phyloP scores from a whole-genome alignment of 192 early-diverging fungal genomes.

The Coemansia sp. region DNA sequence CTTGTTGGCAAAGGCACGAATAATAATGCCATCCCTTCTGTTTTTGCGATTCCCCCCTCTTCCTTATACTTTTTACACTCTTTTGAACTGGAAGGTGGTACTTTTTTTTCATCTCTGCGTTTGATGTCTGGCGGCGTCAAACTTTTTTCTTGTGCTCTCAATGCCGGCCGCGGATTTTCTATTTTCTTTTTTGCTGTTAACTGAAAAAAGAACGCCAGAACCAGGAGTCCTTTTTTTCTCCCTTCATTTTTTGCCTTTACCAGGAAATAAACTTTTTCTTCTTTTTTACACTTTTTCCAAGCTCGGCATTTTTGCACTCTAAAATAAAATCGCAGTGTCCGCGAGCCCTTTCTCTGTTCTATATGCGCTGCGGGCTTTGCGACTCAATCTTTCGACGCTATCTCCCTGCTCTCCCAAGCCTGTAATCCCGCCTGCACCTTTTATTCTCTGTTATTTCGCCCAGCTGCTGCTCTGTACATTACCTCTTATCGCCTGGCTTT shows the following conservation, averaged over 20 bases:
- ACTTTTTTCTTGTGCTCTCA: not conserved
- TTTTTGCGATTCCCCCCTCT: not conserved
- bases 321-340: not conserved
- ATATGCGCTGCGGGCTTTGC: too few relatives aligned
- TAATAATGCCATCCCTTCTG: not conserved
- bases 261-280: not conserved
- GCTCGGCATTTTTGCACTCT: not conserved
- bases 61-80: not conserved
- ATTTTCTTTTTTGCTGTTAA: not conserved
- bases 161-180: not conserved
- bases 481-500: not conserved
- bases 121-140: slow-evolving; percentile 1
- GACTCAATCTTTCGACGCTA: too few relatives aligned
- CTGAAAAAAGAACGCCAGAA: not conserved
- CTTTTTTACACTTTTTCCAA: slow-evolving; percentile 2
- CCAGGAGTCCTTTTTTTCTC: not conserved
- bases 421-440: not conserved
- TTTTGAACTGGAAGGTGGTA: not conserved
- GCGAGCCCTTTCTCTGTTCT: not conserved
- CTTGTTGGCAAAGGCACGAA: not conserved
- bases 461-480: not conserved
- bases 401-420: not conserved
- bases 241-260: not conserved
- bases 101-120: slow-evolving; percentile 2
- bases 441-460: not conserved